Evolutionary conservation across 2,329 filamentous ascomycete species (phyloP).

Genomic region (Clonostachys solani): DNA sequence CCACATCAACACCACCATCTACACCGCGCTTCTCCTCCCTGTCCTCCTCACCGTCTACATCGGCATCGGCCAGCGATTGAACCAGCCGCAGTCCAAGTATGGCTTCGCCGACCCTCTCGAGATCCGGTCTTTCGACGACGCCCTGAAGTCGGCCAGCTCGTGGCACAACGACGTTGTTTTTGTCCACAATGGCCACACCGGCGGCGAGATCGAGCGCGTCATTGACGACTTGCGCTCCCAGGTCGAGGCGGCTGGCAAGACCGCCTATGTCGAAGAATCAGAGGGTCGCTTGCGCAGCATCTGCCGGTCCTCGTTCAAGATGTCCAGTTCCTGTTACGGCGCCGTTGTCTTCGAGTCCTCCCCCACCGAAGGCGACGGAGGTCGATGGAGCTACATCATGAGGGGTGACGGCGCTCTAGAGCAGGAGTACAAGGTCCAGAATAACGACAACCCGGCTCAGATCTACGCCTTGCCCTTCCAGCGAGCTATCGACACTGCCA

Average conservation of each 20-base stretch:
- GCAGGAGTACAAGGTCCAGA: conserved; percentile 48
- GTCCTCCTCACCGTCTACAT: conserved; percentile 51
- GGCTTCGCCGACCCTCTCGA: conserved; percentile 61
- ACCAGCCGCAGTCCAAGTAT: conserved; percentile 67
- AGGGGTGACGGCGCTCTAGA: conserved; percentile 58
- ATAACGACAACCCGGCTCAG: conserved; percentile 57
- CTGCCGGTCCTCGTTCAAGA: conserved; percentile 57
- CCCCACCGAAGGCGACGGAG: conserved; percentile 49
- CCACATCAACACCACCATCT: conserved; percentile 42
- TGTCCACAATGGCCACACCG: conserved; percentile 72
- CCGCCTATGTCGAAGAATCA: conserved; percentile 11
- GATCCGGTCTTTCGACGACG: conserved; percentile 60
- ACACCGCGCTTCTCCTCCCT: conserved; percentile 53
- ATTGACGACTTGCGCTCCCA: conserved; percentile 40
- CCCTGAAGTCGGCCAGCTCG: conserved; percentile 49
- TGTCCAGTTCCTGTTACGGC: conserved; percentile 68
- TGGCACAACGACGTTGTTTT: conserved; percentile 65
- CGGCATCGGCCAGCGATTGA: conserved; percentile 71
- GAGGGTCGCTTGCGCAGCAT: conserved; percentile 25
- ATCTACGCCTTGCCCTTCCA: conserved; percentile 67
- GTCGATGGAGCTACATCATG: conserved; percentile 69
- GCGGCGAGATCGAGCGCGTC: conserved; percentile 66
- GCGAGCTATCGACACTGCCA: conserved; percentile 61
- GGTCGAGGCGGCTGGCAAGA: conserved; percentile 15
- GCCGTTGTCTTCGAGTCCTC: conserved; percentile 70